Percentiles rank a stretch among this genome's conserved stretches.
Evolutionary conservation across 2,329 filamentous ascomycete genomes (phyloP).

Genomic region (Calycina marina): DNA sequence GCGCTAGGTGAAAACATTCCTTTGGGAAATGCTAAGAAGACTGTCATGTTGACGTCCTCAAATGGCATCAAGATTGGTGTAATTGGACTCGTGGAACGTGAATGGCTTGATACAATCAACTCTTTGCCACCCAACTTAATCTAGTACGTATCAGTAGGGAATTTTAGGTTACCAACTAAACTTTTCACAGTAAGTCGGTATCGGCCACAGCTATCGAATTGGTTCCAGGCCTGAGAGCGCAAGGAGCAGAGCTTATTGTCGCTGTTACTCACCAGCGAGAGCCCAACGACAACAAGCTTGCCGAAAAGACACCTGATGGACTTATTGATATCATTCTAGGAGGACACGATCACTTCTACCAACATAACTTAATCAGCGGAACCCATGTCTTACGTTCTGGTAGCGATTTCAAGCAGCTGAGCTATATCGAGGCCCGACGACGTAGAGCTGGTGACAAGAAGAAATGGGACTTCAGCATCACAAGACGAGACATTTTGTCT

Average conservation of each 20-base stretch:
- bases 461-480: slow-evolving; percentile 7
- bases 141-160: too few relatives aligned
- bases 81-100: slow-evolving; percentile 9
- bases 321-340: slow-evolving; percentile 8
- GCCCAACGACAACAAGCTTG: slow-evolving; percentile 8
- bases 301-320: slow-evolving; percentile 7
- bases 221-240: slow-evolving; percentile 6
- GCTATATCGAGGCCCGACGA: slow-evolving; percentile 7
- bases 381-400: slow-evolving; percentile 8
- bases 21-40: slow-evolving; percentile 7
- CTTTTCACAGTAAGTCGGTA: slow-evolving; percentile 7
- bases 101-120: slow-evolving; percentile 9
- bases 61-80: slow-evolving; percentile 9
- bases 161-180: too few relatives aligned
- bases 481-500: slow-evolving; percentile 5
- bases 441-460: slow-evolving; percentile 3
- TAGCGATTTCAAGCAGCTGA: slow-evolving; percentile 9
- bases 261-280: slow-evolving; percentile 8
- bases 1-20: slow-evolving; percentile 6
- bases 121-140: slow-evolving; percentile 6
- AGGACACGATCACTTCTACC: slow-evolving; percentile 8
- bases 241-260: slow-evolving; percentile 6
- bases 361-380: slow-evolving; percentile 7
- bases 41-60: slow-evolving; percentile 6
- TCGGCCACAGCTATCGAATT: slow-evolving; percentile 8